phyloP scores from a whole-genome alignment of 192 early-diverging fungal genomes.

The Backusella liffmaniae region DNA sequence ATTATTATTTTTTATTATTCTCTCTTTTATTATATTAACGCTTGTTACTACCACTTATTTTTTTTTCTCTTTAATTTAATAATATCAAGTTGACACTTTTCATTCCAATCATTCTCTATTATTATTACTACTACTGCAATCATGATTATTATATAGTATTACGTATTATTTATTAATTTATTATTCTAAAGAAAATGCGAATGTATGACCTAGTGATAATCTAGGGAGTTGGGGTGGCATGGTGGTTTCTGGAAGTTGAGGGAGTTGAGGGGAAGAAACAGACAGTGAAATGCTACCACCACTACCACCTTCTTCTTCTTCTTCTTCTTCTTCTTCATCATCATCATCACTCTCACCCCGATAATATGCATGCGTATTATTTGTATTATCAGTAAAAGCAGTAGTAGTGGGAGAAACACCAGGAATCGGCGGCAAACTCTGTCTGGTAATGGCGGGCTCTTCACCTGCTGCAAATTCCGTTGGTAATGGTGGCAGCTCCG shows the following conservation, averaged over 20 bases:
- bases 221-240: not conserved
- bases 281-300: not conserved
- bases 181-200: constrained; percentile 7
- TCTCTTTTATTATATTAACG: not conserved
- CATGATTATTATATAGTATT: not conserved
- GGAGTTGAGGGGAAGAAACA: not conserved
- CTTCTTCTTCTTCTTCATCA: not conserved
- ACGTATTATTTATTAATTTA: not conserved
- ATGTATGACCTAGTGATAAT: not conserved
- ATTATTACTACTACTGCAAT: not conserved
- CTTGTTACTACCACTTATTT: not conserved
- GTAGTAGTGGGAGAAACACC: not conserved
- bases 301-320: not conserved
- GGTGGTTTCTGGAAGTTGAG: not conserved
- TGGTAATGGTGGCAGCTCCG: constrained; percentile 24
- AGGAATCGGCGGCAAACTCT: not conserved
- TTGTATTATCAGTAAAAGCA: not conserved
- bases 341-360: constrained; percentile 8
- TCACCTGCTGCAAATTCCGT: not conserved
- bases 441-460: not conserved
- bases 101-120: not conserved
- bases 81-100: not conserved
- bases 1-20: not conserved
- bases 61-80: not conserved
- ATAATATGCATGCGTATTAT: constrained; percentile 1